phyloP scores from a whole-genome alignment of 1,284 basidiomycete species.

The Naganishia cerealis region DNA sequence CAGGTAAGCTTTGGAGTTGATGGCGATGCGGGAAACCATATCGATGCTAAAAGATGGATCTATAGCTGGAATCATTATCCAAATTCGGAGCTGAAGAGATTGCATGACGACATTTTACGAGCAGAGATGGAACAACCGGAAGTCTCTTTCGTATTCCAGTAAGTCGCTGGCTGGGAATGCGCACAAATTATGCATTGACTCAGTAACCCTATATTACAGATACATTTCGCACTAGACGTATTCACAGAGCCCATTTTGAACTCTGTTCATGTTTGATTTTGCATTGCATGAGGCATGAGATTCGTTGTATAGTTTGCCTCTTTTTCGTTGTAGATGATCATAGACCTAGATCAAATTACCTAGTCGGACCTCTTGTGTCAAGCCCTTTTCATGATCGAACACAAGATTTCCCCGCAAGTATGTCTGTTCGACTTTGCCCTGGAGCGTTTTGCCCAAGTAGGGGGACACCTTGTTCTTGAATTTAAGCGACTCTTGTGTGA shows the following conservation, averaged over 20 bases:
- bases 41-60: slow-evolving; percentile 30
- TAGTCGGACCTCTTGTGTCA: slow-evolving; percentile 14
- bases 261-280: neutral
- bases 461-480: slow-evolving; percentile 93
- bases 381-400: slow-evolving; percentile 57
- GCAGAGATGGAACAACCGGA: slow-evolving; percentile 82
- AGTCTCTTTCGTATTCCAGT: slow-evolving; percentile 89
- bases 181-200: neutral
- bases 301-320: slow-evolving; percentile 5
- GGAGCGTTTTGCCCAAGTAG: slow-evolving; percentile 71
- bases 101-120: slow-evolving; percentile 92
- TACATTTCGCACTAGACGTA: slow-evolving; percentile 26
- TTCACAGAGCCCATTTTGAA: neutral
- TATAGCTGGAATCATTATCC: slow-evolving; percentile 95
- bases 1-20: slow-evolving; percentile 68
- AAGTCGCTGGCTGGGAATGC: slow-evolving; percentile 58
- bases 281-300: slow-evolving; percentile 14
- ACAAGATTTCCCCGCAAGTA: slow-evolving; percentile 71
- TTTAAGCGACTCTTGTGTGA: slow-evolving; percentile 68
- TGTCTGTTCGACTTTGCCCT: slow-evolving; percentile 71
- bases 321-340: slow-evolving; percentile 10
- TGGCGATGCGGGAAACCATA: neutral
- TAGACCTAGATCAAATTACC: slow-evolving; percentile 31
- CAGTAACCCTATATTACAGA: neutral
- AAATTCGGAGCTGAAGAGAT: slow-evolving; percentile 78